A percentile compares a stretch with the other conserved stretches of the same genome.
These are phyloP conservation scores for Fusarium decemcellulare DNA, from an alignment of 2,329 filamentous ascomycete species.

Conservation along the genomic window DNA sequence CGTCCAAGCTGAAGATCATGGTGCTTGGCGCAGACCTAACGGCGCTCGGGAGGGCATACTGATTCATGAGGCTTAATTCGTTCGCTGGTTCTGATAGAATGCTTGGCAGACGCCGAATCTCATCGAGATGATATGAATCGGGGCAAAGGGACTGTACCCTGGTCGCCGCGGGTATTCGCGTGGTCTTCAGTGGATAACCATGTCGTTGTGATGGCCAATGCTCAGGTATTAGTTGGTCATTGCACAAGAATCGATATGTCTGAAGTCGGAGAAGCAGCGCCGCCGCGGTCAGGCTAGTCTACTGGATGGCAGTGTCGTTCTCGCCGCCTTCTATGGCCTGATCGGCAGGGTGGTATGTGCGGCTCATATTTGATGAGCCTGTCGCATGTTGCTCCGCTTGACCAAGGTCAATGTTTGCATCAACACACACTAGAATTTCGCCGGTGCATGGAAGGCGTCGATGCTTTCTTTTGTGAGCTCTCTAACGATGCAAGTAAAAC, in stretches of 20 bases:
- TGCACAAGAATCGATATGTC: constrained; percentile 2
- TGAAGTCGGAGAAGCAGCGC: constrained; percentile 9
- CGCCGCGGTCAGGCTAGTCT: constrained; percentile 1
- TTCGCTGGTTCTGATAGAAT: constrained; percentile 9
- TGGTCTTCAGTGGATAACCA: constrained; percentile 17
- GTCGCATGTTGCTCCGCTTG: constrained; percentile 7
- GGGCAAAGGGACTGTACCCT: constrained; percentile 18
- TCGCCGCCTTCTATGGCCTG: constrained; percentile 21
- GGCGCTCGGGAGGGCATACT: constrained; percentile 2
- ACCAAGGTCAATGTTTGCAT: constrained; percentile 6
- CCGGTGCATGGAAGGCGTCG: constrained; percentile 15
- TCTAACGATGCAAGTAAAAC: constrained; percentile 31
- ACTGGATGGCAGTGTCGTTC: constrained; percentile 23
- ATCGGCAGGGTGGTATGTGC: constrained; percentile 4
- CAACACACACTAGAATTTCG: constrained; percentile 9
- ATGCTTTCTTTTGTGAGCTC: constrained; percentile 22
- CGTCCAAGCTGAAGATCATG: constrained; percentile 10
- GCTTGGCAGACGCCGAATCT: constrained; percentile 26
- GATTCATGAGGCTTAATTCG: constrained; percentile 10
- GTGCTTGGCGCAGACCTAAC: constrained; percentile 2
- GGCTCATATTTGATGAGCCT: constrained; percentile 13
- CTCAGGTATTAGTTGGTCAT: constrained; percentile 23
- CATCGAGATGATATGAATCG: constrained; percentile 31
- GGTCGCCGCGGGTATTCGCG: constrained; percentile 17
- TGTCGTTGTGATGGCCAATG: constrained; percentile 19